A percentile compares a stretch with the other conserved stretches of the same genome.
These are phyloP conservation scores for Kernera saxatilis DNA, from an alignment of 345 rosid genomes.

Conservation along the genomic window DNA sequence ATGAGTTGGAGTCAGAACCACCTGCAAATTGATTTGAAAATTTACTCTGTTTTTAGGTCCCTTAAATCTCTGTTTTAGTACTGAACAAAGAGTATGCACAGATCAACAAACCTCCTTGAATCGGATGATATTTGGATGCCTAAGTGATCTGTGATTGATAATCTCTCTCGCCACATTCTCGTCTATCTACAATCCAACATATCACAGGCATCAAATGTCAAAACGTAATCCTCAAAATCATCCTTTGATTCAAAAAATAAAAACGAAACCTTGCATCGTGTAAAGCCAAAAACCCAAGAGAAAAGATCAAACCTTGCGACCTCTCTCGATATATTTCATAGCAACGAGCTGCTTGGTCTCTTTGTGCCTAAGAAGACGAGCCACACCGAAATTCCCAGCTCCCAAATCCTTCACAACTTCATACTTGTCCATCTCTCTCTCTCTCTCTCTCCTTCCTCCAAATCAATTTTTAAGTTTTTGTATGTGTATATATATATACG, in stretches of 20 bases:
- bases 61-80: neutral
- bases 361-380: conserved; percentile 80
- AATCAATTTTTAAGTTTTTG: neutral
- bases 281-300: neutral
- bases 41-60: neutral
- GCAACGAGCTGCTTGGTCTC: conserved; percentile 84
- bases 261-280: neutral
- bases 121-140: conserved; percentile 86
- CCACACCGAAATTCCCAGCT: conserved; percentile 89
- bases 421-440: conserved; percentile 77
- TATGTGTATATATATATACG: neutral
- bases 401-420: conserved; percentile 86
- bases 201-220: neutral
- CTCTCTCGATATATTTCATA: conserved; percentile 91
- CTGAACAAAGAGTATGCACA: neutral
- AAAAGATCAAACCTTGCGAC: conserved; percentile 58
- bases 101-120: conserved; percentile 64
- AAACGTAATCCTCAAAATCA: neutral
- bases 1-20: conserved; percentile 81
- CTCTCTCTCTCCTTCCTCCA: neutral
- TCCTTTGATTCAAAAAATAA: neutral
- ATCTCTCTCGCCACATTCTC: conserved; percentile 97
- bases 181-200: conserved; percentile 48
- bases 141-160: conserved; percentile 86
- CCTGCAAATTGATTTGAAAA: conserved; percentile 30